Evolutionary conservation across 225 moss, liverwort and hornwort species (phyloP), one percentile per base, ranked within the genome.

Genomic region (Marchantia paleacea): DNA sequence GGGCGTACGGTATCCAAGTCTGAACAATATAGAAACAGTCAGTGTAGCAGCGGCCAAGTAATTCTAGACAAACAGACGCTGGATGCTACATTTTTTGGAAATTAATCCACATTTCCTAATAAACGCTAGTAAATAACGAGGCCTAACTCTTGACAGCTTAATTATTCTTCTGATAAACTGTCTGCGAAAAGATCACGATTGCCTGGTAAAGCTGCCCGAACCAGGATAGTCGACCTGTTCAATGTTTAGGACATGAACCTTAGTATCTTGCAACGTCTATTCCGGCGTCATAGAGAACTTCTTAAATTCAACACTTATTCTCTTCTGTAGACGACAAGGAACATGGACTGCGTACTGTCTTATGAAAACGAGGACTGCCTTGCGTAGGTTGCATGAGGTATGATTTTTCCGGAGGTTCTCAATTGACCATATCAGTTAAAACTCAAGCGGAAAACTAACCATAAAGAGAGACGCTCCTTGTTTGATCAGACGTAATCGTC

Each of bases 1-100:
- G 89, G 50, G 89, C 85, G 82, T 92, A 89, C 19, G 99, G 99
- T 78, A 99, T 95, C 99, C 99, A 99, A 62, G 99, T 99, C 99
- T 99, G 90, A 20, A 10, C 19, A 14, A 54, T 6, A 48, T 10
- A 50, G 25, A 65, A 57, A 60, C 14, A 19, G 29, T 76, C 28
- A 58, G 58, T 76, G 55, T 19, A 51, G n/a, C 10, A 20, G 49
- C 8, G 71, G 50, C 10, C n/a, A 31, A 5, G 22, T 18, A 51
- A 72, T 12, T 0, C 1, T 69, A 47, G 16, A 47, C 3, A 11
- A 72, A 24, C 22, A 22, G 3, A 12, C 50, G 15, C 50, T 51
- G n/a, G 69, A 50, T 0, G 50, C 51, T 72, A 39, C 39, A 39
- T 2, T 39, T 39, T 39, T 39, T 39, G 39, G 39, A 39, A 39